Conservation (phyloP, 2,329 filamentous ascomycete genomes). For the Hymenoscyphus infarciens region DNA sequence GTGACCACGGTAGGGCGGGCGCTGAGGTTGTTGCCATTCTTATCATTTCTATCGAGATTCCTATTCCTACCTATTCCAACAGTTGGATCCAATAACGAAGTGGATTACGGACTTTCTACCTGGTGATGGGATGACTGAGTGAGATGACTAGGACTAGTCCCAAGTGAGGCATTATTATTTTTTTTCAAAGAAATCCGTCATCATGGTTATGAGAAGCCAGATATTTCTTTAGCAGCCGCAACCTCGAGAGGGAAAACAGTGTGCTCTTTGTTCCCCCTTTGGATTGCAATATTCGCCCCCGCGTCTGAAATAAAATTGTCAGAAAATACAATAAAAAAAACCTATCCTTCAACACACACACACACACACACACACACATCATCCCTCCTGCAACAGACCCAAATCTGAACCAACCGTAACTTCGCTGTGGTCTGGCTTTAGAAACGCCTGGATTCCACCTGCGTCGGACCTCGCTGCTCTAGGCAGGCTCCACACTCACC, state of each 20-base stretch:
- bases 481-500: background rate
- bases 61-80: too few species aligned
- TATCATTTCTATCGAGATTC: too few species aligned
- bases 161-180: slow-evolving; percentile 1
- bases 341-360: too few species aligned
- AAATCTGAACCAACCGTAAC: too few species aligned
- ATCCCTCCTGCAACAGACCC: too few species aligned
- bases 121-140: background rate
- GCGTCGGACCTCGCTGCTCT: slow-evolving; percentile 5
- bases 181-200: background rate
- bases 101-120: background rate
- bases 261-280: background rate
- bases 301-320: background rate
- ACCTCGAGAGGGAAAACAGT: background rate
- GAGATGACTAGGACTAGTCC: slow-evolving; percentile 1
- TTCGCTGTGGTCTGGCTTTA: too few species aligned
- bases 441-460: background rate
- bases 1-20: background rate
- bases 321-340: background rate
- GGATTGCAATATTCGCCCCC: background rate
- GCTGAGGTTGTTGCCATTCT: background rate
- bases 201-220: background rate
- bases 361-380: too few species aligned
- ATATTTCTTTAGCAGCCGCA: slow-evolving; percentile 3
- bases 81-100: too few species aligned